A percentile compares a stretch with the other conserved stretches of the same genome.
Evolutionary conservation across 108 stramenopile species (phyloP).

Genomic region (Aurantiochytrium sp.): DNA sequence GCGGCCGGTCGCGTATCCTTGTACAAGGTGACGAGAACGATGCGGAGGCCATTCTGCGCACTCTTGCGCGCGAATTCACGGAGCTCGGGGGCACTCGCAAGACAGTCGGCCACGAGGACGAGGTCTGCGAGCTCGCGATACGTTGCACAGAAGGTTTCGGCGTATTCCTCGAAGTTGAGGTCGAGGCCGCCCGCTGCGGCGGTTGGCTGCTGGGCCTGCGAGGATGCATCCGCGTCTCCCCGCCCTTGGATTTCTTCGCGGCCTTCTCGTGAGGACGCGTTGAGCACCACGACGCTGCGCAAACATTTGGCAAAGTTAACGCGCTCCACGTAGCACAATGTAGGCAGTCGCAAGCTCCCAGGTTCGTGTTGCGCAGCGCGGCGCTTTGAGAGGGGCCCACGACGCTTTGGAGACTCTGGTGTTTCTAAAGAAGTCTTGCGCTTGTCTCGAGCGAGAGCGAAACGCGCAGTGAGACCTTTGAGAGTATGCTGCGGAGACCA

Average conservation of each 20-base stretch:
- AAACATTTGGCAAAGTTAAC: not conserved
- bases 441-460: not conserved
- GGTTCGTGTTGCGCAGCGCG: too few relatives aligned
- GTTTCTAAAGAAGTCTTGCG: not conserved
- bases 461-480: not conserved
- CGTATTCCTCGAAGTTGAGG: not conserved
- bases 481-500: not conserved
- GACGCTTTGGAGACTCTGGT: not conserved
- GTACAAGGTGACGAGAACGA: not conserved
- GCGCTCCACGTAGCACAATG: not conserved
- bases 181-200: not conserved
- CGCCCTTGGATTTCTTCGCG: too few relatives aligned
- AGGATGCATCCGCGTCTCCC: too few relatives aligned
- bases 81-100: not conserved
- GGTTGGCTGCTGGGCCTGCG: too few relatives aligned
- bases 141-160: not conserved
- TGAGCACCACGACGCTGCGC: not conserved
- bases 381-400: too few relatives aligned
- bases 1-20: not conserved
- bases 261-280: too few relatives aligned
- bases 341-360: not conserved
- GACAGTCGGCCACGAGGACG: not conserved
- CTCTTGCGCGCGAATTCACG: not conserved
- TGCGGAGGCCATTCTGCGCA: not conserved
- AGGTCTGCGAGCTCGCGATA: not conserved